Evolutionary conservation across 441 rosid genomes (phyloP).

Genomic region (Geranium incanum): DNA sequence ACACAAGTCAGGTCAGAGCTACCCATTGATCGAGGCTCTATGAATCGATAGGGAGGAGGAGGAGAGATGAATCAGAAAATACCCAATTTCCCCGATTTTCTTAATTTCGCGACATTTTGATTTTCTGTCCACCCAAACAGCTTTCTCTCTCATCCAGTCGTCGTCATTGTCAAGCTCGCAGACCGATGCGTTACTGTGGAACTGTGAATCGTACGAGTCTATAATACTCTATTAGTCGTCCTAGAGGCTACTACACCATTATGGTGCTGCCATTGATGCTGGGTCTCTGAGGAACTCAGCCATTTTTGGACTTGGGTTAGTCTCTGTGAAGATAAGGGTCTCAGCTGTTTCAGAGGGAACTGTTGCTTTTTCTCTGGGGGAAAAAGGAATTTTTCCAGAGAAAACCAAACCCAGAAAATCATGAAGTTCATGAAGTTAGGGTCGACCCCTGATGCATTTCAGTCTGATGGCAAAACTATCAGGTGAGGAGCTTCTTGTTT

Average conservation of each 20-base stretch:
- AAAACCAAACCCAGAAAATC: conserved; percentile 9
- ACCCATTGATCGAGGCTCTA: not conserved
- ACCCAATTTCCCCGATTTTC: not conserved
- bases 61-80: not conserved
- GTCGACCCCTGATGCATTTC: conserved; percentile 84
- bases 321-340: conserved; percentile 2
- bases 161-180: not conserved
- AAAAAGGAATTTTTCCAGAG: not conserved
- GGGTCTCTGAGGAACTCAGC: not conserved
- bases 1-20: not conserved
- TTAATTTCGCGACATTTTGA: not conserved
- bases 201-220: not conserved
- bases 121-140: conserved; percentile 6
- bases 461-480: conserved; percentile 60
- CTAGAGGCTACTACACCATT: not conserved
- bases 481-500: conserved; percentile 37
- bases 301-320: not conserved
- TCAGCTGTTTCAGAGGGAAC: conserved; percentile 22
- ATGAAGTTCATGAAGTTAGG: conserved; percentile 99
- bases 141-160: not conserved
- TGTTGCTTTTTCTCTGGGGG: conserved; percentile 18
- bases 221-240: not conserved
- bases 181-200: not conserved
- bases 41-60: too few species aligned
- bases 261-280: not conserved